phyloP scores from a whole-genome alignment of 306 rosid species.

The Medicago arabica region DNA sequence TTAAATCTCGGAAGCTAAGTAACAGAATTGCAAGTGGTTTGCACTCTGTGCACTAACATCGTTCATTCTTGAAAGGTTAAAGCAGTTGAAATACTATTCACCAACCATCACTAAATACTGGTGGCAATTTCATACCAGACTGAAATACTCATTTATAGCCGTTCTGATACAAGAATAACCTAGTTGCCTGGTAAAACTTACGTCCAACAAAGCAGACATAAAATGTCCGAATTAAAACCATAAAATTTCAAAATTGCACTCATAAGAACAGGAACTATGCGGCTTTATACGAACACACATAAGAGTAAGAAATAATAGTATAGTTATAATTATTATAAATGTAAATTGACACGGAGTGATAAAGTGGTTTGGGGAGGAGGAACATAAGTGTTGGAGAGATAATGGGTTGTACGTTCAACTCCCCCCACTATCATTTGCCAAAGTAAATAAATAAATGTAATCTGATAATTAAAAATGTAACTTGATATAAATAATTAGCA shows the following conservation, averaged over 20 bases:
- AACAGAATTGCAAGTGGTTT: not conserved
- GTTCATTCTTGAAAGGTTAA: constrained; percentile 15
- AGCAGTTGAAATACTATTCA: constrained; percentile 27
- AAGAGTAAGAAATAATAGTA: constrained; percentile 19
- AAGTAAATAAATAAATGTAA: not conserved
- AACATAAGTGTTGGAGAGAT: not conserved
- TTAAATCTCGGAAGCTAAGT: not conserved
- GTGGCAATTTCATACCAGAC: constrained; percentile 14
- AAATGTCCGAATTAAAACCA: constrained; percentile 1
- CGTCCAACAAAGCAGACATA: constrained; percentile 9
- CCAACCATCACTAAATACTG: constrained; percentile 29
- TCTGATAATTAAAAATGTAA: not conserved
- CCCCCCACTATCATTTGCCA: not conserved
- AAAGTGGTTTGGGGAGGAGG: constrained; percentile 4
- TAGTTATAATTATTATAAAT: not conserved
- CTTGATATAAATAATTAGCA: constrained; percentile 5
- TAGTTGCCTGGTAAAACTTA: constrained; percentile 1
- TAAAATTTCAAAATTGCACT: constrained; percentile 4
- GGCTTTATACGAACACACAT: not conserved
- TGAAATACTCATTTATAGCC: constrained; percentile 25
- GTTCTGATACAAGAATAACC: constrained; percentile 24
- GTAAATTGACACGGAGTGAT: constrained; percentile 10
- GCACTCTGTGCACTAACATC: constrained; percentile 1
- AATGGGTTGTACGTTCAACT: not conserved
- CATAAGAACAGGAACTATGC: constrained; percentile 32